These are phyloP conservation scores for Harringtonia aguacate DNA, from an alignment of 2,329 filamentous ascomycete genomes.

Conservation along the genomic window DNA sequence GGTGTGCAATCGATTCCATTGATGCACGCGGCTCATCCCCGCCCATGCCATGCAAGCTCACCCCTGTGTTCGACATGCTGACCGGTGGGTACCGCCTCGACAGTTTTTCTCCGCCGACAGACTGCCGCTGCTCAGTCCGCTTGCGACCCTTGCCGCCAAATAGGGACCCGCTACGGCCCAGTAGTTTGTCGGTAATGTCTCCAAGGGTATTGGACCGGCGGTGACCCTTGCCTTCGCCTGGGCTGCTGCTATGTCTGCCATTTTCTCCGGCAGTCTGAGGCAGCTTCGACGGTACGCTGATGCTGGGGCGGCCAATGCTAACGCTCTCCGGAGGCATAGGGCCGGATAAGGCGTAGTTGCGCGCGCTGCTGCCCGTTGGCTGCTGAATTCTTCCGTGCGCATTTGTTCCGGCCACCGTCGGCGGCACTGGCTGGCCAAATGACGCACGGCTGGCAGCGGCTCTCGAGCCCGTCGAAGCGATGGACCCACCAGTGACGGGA, in stretches of 20 bases:
- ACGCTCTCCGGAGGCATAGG: conserved; percentile 48
- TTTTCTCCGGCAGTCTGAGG: conserved; percentile 16
- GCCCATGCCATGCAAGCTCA: background rate
- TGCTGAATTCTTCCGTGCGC: conserved; percentile 85
- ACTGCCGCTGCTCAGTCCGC: conserved; percentile 29
- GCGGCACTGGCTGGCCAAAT: conserved; percentile 81
- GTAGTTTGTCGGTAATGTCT: conserved; percentile 72
- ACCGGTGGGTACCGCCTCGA: conserved; percentile 73
- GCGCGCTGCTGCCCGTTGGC: conserved; percentile 43
- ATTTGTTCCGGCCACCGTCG: conserved; percentile 79
- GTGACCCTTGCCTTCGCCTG: conserved; percentile 41
- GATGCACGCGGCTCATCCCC: conserved; percentile 42
- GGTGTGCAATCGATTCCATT: conserved; percentile 49
- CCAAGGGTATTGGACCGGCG: conserved; percentile 67
- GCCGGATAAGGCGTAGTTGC: conserved; percentile 62
- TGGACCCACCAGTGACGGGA: conserved; percentile 73
- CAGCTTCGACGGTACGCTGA: conserved; percentile 48
- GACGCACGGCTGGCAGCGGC: conserved; percentile 52
- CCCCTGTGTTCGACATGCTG: conserved; percentile 59
- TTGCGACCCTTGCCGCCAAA: conserved; percentile 55
- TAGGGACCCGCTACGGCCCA: conserved; percentile 73
- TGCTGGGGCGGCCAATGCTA: conserved; percentile 47
- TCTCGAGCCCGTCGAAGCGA: conserved; percentile 58
- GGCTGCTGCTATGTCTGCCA: conserved; percentile 4
- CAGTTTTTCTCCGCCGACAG: conserved; percentile 31